These are phyloP conservation scores for Lachnum nothofagi DNA, from an alignment of 2,329 filamentous ascomycete genomes.

Conservation along the genomic window DNA sequence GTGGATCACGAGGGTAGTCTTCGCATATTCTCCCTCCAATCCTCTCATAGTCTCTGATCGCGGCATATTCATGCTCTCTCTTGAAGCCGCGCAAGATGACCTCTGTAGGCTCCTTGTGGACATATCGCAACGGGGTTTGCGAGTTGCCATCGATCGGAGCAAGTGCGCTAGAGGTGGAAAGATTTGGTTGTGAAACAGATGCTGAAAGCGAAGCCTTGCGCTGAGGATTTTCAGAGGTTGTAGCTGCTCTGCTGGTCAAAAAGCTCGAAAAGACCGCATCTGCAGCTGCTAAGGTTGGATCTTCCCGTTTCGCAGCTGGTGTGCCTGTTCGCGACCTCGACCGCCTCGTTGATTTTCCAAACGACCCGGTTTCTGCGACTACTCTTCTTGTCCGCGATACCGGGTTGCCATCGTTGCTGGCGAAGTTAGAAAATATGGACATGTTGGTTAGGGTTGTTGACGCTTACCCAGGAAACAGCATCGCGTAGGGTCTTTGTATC, in stretches of 20 bases:
- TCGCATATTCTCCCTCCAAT: constrained; percentile 85
- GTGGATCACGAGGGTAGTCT: constrained; percentile 85
- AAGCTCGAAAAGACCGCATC: constrained; percentile 59
- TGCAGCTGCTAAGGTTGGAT: constrained; percentile 56
- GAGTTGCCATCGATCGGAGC: constrained; percentile 26
- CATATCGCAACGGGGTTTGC: constrained; percentile 23
- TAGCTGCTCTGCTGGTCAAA: constrained; percentile 40
- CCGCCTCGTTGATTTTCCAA: constrained; percentile 61
- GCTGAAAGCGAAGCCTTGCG: constrained; percentile 29
- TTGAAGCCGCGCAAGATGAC: constrained; percentile 81
- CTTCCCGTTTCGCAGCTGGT: constrained; percentile 48
- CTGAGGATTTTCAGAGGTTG: constrained; percentile 30
- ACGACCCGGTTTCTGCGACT: constrained; percentile 58
- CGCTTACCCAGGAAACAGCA: constrained; percentile 59
- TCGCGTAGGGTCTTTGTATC: constrained; percentile 59
- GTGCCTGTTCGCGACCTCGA: constrained; percentile 58
- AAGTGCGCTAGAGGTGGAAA: constrained; percentile 33
- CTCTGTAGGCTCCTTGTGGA: constrained; percentile 60
- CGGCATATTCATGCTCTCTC: constrained; percentile 69
- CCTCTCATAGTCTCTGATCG: constrained; percentile 81
- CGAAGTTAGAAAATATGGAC: constrained; percentile 13
- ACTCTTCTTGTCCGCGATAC: constrained; percentile 47
- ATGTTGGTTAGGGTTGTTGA: constrained; percentile 6
- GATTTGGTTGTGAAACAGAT: constrained; percentile 33
- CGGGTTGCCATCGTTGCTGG: constrained; percentile 49